These are phyloP conservation scores for Solanum hybrid DNA, from an alignment of 305 asterid species.

Conservation along the genomic window DNA sequence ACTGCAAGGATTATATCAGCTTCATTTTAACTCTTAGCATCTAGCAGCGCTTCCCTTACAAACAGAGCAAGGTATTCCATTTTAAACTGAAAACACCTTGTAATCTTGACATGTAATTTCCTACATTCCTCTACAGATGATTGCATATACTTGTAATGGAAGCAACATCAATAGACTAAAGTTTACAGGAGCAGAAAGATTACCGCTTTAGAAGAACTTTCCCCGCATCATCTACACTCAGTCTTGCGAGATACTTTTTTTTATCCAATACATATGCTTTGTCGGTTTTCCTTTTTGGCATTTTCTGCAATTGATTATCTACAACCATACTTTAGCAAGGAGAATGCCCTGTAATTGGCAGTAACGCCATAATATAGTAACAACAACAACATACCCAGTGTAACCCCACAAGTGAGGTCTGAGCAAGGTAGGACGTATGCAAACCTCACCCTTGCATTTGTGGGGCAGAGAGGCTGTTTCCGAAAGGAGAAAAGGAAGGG, in stretches of 20 bases:
- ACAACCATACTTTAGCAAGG: conserved; percentile 34
- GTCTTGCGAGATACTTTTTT: conserved; percentile 85
- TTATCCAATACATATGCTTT: conserved; percentile 88
- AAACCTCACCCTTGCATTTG: not conserved
- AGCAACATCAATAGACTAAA: not conserved
- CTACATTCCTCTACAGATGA: not conserved
- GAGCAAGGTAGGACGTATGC: not conserved
- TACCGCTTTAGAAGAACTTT: conserved; percentile 92
- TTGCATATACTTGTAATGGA: not conserved
- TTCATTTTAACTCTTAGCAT: not conserved
- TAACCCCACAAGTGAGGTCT: not conserved
- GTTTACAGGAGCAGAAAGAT: conserved; percentile 3
- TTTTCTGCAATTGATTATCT: conserved; percentile 99
- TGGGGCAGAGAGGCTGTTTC: not conserved
- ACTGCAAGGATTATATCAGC: not conserved
- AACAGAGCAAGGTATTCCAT: not conserved
- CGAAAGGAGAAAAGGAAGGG: not conserved
- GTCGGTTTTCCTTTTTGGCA: conserved; percentile 97
- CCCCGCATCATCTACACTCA: conserved; percentile 85
- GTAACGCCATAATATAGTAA: not conserved
- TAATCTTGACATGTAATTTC: not conserved
- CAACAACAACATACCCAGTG: not conserved
- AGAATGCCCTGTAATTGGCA: not conserved
- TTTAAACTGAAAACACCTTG: not conserved
- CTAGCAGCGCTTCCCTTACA: not conserved